phyloP scores from a whole-genome alignment of 2,329 filamentous ascomycete species.

The Diatrype stigma region DNA sequence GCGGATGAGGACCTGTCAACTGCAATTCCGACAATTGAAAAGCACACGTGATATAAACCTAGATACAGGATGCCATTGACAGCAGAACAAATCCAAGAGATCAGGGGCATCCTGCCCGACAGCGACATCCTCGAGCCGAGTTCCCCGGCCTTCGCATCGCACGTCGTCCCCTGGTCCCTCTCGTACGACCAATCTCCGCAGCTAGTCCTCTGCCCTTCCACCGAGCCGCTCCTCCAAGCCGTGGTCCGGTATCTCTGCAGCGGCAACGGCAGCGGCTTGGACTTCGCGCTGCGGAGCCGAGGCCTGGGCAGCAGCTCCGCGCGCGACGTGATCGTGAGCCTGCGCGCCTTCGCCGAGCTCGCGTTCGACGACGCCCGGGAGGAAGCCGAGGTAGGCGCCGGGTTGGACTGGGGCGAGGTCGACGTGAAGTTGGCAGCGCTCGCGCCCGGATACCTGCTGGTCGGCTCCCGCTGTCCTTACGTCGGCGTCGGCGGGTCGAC shows the following conservation, averaged over 20 bases:
- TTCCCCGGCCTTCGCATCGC: not conserved
- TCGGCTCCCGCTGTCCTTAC: constrained; percentile 1
- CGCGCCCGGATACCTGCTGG: not conserved
- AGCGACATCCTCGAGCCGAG: not conserved
- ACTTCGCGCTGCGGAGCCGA: not conserved
- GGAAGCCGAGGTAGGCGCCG: not conserved
- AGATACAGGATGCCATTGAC: not conserved
- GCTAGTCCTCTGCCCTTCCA: not conserved
- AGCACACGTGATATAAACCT: no score
- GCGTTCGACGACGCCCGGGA: not conserved
- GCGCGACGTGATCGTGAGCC: not conserved
- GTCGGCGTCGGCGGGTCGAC: constrained; percentile 1
- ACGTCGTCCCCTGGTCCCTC: not conserved
- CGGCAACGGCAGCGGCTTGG: not conserved
- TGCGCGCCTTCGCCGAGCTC: not conserved
- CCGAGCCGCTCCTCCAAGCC: not conserved
- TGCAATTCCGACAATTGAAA: no score
- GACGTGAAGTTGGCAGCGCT: not conserved
- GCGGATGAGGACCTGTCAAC: no score
- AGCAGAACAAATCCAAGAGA: not conserved
- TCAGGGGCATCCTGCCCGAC: not conserved
- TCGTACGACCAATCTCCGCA: not conserved
- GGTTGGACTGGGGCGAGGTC: constrained; percentile 1
- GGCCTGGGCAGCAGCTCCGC: not conserved
- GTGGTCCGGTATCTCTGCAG: not conserved